Evolutionary conservation across 345 rosid species (phyloP).

Genomic region (Eucalyptus sp.): DNA sequence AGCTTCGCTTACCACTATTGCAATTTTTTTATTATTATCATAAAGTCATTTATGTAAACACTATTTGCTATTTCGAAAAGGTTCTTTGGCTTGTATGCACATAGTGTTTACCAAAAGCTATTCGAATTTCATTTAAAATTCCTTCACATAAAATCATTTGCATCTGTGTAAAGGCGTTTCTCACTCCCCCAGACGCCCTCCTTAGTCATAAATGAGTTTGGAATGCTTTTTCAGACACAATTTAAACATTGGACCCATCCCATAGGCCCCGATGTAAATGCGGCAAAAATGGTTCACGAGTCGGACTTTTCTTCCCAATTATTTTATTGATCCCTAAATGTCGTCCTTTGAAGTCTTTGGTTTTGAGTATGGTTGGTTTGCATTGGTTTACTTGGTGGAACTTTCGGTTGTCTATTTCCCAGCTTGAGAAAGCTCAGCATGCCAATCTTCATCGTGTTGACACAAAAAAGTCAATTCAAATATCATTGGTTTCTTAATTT

Average conservation of each 20-base stretch:
- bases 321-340: not conserved
- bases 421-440: constrained; percentile 59
- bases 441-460: constrained; percentile 63
- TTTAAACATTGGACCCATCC: not conserved
- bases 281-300: not conserved
- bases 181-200: not conserved
- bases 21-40: not conserved
- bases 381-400: not conserved
- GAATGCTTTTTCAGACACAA: not conserved
- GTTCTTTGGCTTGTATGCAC: not conserved
- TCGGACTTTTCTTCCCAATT: not conserved
- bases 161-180: not conserved
- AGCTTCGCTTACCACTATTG: not conserved
- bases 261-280: no score
- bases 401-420: not conserved
- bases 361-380: not conserved
- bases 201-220: not conserved
- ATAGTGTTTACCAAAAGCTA: not conserved
- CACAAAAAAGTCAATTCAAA: not conserved
- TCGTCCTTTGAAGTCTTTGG: not conserved
- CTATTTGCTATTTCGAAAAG: not conserved
- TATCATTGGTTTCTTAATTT: not conserved
- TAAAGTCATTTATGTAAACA: not conserved
- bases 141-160: not conserved
- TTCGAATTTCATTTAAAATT: not conserved